Evolutionary conservation across 2,329 filamentous ascomycete genomes (phyloP), one percentile per base, ranked within the genome.

Genomic region (Arthroderma uncinatum): DNA sequence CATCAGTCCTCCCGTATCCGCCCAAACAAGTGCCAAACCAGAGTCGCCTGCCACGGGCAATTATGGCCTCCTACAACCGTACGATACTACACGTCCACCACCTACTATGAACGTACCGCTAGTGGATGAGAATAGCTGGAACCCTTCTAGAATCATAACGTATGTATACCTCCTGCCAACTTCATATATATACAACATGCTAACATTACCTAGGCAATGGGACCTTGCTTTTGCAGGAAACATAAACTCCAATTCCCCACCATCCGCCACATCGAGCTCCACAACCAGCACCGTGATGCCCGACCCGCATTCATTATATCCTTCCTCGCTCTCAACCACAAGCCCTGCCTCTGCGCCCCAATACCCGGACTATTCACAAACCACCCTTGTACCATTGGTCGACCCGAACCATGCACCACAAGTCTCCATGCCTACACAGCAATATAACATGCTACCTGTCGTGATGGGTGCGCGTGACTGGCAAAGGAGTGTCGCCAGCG

Each of bases 181-280:
- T 28, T 7, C 10, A 16, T 23, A 37, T 16, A 8, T 39, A 1
- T 40, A 28, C 28, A n/a, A n/a, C 30, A 16, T 19, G 16, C 16
- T 30, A 14, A 19, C 30, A 21, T 7, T 10, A 8, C 12, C 7
- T 66, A 95, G 91, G 71, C 89, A 95, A 77, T 97, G 92, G 91
- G 91, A 95, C 72, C 85, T 87, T 67, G 91, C 92, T 63, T 97
- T 96, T 75, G 88, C 89, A 77, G 87, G 85, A 71, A 83, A 82
- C 59, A 73, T 75, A 56, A 71, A 73, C 65, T 59, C 71, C 50
- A 71, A 70, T 61, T 74, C 68, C 12, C 70, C 74, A 6, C 69
- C 72, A 8, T 74, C 78, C 65, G 66, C 67, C 30, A 63, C 70
- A 59, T 53, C 72, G 69, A 40, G 57, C 69, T 5, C 61, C 16